Conservation (phyloP, 106 monocot genomes). For the Allium fistulosum region DNA sequence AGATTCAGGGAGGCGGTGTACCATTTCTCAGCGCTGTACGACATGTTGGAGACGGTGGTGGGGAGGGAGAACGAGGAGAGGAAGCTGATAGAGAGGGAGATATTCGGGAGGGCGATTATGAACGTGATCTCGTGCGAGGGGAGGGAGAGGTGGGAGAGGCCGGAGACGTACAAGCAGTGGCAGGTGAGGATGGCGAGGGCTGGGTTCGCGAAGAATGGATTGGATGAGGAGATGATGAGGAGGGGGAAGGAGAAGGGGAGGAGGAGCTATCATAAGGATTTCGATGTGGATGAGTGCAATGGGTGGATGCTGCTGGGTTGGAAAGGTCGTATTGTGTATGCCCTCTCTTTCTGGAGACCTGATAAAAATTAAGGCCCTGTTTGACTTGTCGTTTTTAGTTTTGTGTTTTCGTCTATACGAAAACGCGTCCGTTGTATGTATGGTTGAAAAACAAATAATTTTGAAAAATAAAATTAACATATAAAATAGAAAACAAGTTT, state of each 20-base stretch:
- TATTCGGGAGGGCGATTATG: not conserved
- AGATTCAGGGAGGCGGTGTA: constrained; percentile 42
- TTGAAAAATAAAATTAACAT: too few species aligned
- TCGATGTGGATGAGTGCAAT: not conserved
- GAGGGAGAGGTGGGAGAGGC: constrained; percentile 2
- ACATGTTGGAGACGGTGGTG: constrained; percentile 39
- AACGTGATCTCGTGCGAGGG: constrained; percentile 13
- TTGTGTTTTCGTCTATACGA: too few species aligned
- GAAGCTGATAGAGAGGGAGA: constrained; percentile 7
- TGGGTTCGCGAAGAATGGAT: not conserved
- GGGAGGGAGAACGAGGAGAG: constrained; percentile 15
- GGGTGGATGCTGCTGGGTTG: not conserved
- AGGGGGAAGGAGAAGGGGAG: constrained; percentile 8
- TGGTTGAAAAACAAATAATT: too few species aligned
- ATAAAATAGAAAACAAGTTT: too few species aligned
- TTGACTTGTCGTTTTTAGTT: too few species aligned
- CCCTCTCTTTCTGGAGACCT: not conserved
- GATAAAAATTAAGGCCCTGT: not conserved
- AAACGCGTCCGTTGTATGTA: too few species aligned
- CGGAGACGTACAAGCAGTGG: constrained; percentile 15
- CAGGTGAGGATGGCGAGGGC: constrained; percentile 9
- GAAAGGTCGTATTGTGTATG: constrained; percentile 1
- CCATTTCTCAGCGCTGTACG: constrained; percentile 40
- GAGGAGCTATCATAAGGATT: constrained; percentile 2
- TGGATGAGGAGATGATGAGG: constrained; percentile 8